Base-by-base conservation (phyloP, 192 early-diverging fungal genomes). In the Thoreauomyces humboldtii region DNA sequence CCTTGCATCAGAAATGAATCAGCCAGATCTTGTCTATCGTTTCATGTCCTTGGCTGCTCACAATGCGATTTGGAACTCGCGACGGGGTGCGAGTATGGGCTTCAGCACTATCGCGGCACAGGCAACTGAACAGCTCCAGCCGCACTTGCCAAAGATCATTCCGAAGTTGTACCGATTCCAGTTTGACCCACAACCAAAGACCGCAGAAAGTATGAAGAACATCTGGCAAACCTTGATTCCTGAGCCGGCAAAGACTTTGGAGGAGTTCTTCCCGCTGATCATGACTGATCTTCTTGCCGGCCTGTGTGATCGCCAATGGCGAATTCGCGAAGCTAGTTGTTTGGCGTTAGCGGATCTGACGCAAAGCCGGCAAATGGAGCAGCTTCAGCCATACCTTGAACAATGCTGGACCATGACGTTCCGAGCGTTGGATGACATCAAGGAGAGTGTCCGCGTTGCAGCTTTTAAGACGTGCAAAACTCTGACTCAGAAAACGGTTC, bases 31-130 rank as follows among this genome's bases (percentile, higher is more conserved):
- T 15, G 90, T 95, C 5, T 96, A 95, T 74, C 89, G 90, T 60
- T 92, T 98, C 63, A 92, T 95, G 88, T 88, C 91, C 34, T 77
- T 98, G 7, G 95, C 95, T 0, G 89, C 88, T 34, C 91, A 96
- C 69, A 89, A 92, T 50, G 92, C 92, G 6, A 86, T 94, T 78
- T 95, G 93, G 92, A 87, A 88, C 61, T 92, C 92, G 14, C 77
- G 92, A 22, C 80, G 91, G 25, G 93, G 92, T 32, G 92, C 92
- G 7, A 88, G 89, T 9, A 88, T 94, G 70, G 93, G 93, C 14
- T 92, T 98, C 52, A 82, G 87, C 5, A 83, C 84, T 4, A 86
- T 96, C 59, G 88, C 77, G 1, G 77, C 88, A 4, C 77, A 87
- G 36, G 90, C 95, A 7, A 87, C 88, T 53, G 81, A 81, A 15